A percentile compares a stretch with the other conserved stretches of the same genome.
phyloP scores from a whole-genome alignment of 495 filamentous ascomycete species.

The Elaphomyces granulatus region DNA sequence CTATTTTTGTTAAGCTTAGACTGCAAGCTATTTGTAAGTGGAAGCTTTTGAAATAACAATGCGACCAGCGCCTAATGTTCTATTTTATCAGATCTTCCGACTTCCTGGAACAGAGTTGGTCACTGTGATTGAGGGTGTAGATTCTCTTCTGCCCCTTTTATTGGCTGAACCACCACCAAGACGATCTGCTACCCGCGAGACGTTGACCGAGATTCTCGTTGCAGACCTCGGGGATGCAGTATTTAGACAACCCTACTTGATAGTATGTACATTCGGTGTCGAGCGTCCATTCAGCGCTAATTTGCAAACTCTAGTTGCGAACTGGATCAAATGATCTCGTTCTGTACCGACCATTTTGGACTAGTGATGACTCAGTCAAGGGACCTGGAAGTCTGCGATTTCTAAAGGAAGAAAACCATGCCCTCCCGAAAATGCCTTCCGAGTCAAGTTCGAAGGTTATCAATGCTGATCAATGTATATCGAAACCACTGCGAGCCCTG shows the following conservation, averaged over 20 bases:
- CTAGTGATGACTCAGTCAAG: slow-evolving; percentile 14
- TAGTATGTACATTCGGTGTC: too few species aligned
- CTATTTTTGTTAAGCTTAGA: slow-evolving; percentile 59
- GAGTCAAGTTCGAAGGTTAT: slow-evolving; percentile 23
- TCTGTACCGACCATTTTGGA: slow-evolving; percentile 69
- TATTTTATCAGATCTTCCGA: slow-evolving; percentile 24
- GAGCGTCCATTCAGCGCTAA: too few species aligned
- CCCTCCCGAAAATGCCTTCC: slow-evolving; percentile 35
- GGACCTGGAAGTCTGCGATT: slow-evolving; percentile 46
- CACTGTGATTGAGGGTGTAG: slow-evolving; percentile 44
- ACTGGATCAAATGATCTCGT: slow-evolving; percentile 66
- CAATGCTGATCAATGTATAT: slow-evolving; percentile 25
- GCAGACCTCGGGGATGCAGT: slow-evolving; percentile 69
- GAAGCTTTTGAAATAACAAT: too few species aligned
- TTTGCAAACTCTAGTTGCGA: slow-evolving; percentile 64
- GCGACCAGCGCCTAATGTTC: neutral
- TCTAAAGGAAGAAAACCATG: slow-evolving; percentile 54
- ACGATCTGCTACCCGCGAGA: slow-evolving; percentile 54
- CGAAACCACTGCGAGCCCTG: slow-evolving; percentile 43
- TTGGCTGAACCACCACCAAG: slow-evolving; percentile 52
- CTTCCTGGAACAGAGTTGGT: slow-evolving; percentile 26
- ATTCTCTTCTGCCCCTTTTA: slow-evolving; percentile 63
- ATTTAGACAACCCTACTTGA: slow-evolving; percentile 57
- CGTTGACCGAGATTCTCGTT: slow-evolving; percentile 60
- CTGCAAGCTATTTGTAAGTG: slow-evolving; percentile 58